A percentile compares a stretch with the other conserved stretches of the same genome.
These are phyloP conservation scores for Neonectria sp. DNA, from an alignment of 2,329 filamentous ascomycete genomes.

Conservation along the genomic window DNA sequence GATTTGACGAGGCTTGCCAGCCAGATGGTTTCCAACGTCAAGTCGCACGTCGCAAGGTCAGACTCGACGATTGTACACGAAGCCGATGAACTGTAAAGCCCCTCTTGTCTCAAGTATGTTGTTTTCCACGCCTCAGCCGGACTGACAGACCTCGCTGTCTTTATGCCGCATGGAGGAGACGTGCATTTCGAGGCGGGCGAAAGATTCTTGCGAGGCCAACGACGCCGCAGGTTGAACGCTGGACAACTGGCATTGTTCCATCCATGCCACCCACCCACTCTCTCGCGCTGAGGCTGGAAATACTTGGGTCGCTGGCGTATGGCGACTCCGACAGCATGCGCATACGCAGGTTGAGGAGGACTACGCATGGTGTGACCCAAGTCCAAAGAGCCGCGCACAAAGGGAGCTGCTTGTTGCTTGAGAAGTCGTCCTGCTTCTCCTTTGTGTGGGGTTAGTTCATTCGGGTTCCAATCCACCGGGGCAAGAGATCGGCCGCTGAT, in stretches of 20 bases:
- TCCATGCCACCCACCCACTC: conserved; percentile 29
- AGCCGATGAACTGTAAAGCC: conserved; percentile 1
- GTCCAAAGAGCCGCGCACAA: not conserved
- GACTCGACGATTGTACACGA: conserved; percentile 26
- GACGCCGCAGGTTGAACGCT: conserved; percentile 36
- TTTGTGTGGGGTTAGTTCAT: conserved; percentile 33
- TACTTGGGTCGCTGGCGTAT: conserved; percentile 5
- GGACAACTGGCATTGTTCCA: conserved; percentile 43
- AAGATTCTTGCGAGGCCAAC: conserved; percentile 28
- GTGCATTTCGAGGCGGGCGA: conserved; percentile 35
- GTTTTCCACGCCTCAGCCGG: conserved; percentile 15
- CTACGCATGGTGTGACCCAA: conserved; percentile 15
- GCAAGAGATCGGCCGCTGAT: conserved; percentile 37
- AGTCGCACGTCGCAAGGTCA: conserved; percentile 3
- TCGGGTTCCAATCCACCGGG: conserved; percentile 34
- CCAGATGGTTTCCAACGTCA: conserved; percentile 15
- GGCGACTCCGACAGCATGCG: conserved; percentile 24
- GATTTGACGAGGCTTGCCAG: conserved; percentile 41
- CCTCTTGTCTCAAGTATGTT: conserved; percentile 10
- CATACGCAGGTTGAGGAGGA: conserved; percentile 2
- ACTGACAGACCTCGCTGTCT: conserved; percentile 18
- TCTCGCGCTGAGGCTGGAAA: conserved; percentile 14
- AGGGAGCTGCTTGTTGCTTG: not conserved
- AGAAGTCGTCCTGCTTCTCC: not conserved
- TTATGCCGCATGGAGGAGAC: conserved; percentile 37